Base-by-base conservation (phyloP, 306 rosid genomes). In the Begonia peltatifolia region DNA sequence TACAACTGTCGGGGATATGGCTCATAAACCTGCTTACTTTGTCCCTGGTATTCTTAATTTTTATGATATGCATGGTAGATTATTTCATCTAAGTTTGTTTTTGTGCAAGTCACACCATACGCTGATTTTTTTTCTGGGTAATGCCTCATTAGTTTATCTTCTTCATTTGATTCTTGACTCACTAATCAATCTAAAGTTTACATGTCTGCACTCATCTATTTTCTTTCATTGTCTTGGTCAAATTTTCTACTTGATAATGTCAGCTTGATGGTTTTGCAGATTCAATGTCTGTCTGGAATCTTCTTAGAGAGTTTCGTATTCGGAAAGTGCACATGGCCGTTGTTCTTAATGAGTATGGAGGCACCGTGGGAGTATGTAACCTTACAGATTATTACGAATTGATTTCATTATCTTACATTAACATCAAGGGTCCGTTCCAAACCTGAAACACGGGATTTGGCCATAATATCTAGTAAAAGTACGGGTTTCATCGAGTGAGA, bases 211-310 rank as follows among this genome's bases (percentile, higher is more conserved):
- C 38, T 30, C 9, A 30, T 30, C 38, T 30, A 30, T 6, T 30
- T 30, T 30, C 38, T 20, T 20, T 2, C 23, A 2, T 20, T 20
- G 23, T 20, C 23, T 20, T 59, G 48, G 41, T 42, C 46, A 50
- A 18, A 49, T 55, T 43, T 61, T 51, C 52, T 56, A 38, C 53
- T 41, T 55, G 55, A 59, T 62, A 47, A 66, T 54, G 62, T 72
- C 54, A 66, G 68, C 43, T 67, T 46, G 56, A 25, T 50, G 57
- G 36, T 72, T 66, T 59, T 86, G 75, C 84, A 92, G 96, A 92
- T 92, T 87, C 96, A 60, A 92, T 92, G 99, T 92, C 89, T 22
- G 96, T 92, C 52, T 92, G 99, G 99, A 87, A 92, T 81, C 99
- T 92, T 79, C 96, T 92, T 56, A 78, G 99, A 69, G 99, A 92